phyloP scores from a whole-genome alignment of 2,329 filamentous ascomycete species.

The Zelopaecilomyces penicillatus region DNA sequence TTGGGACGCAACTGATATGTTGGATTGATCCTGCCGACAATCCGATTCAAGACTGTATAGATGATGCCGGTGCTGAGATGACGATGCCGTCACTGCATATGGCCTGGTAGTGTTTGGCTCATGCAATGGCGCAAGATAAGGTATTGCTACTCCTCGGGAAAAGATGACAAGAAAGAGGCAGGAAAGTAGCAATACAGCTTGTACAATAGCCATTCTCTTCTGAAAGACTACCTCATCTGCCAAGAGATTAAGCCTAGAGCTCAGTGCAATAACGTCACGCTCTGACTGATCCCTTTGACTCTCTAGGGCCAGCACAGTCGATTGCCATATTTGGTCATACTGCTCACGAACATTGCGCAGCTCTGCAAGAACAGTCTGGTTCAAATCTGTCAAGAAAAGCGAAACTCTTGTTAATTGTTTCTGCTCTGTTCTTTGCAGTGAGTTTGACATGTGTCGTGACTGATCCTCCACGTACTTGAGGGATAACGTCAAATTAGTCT shows the following conservation, averaged over 20 bases:
- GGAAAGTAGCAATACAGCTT: conserved; percentile 77
- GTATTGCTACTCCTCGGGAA: conserved; percentile 40
- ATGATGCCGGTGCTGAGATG: conserved; percentile 8
- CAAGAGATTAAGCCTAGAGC: conserved; percentile 70
- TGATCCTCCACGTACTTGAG: conserved; percentile 96
- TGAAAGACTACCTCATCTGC: conserved; percentile 85
- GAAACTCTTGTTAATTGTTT: conserved; percentile 78
- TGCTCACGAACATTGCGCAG: conserved; percentile 69
- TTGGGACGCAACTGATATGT: too few species aligned
- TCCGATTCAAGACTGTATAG: conserved; percentile 5
- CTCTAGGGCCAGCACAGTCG: conserved; percentile 84
- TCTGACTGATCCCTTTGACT: conserved; percentile 78
- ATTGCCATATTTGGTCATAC: conserved; percentile 96
- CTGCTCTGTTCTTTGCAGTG: conserved; percentile 78
- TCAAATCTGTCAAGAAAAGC: conserved; percentile 74
- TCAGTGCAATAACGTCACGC: conserved; percentile 74
- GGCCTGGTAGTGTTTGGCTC: conserved; percentile 18
- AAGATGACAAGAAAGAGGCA: conserved; percentile 87
- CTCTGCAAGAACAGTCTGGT: conserved; percentile 76
- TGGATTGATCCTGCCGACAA: too few species aligned
- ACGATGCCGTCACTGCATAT: conserved; percentile 15
- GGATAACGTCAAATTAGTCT: conserved; percentile 86
- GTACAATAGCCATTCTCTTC: conserved; percentile 89
- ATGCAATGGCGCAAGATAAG: conserved; percentile 21
- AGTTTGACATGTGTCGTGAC: conserved; percentile 80